Evolutionary conservation across 495 filamentous ascomycete genomes (phyloP).

Genomic region (Daldinia caldariorum): DNA sequence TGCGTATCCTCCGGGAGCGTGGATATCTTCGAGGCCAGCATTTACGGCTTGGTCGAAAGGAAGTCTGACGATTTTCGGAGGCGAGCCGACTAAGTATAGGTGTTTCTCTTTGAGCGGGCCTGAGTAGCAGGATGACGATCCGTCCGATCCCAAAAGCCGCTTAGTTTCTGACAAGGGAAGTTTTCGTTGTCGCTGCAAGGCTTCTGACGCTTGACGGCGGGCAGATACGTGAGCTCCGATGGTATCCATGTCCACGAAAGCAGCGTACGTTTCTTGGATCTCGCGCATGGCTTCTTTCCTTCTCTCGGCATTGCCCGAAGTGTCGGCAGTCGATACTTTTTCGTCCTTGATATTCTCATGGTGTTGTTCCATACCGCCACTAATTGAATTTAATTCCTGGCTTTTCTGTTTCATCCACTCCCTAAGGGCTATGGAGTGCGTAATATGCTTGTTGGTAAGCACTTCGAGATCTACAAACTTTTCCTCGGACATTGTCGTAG

Average conservation of each 20-base stretch:
- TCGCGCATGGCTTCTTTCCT: slow-evolving; percentile 22
- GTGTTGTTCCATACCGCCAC: background rate
- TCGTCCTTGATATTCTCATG: background rate
- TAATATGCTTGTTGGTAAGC: slow-evolving; percentile 19
- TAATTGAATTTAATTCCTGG: slow-evolving; percentile 13
- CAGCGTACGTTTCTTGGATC: slow-evolving; percentile 25
- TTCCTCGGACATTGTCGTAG: background rate
- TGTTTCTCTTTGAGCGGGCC: slow-evolving; percentile 2
- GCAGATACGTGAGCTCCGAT: slow-evolving; percentile 19
- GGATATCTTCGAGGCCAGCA: slow-evolving; percentile 15
- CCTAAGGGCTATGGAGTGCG: slow-evolving; percentile 33
- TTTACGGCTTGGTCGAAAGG: slow-evolving; percentile 27
- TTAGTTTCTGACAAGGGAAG: slow-evolving; percentile 23
- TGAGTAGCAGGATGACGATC: background rate
- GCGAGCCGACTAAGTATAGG: slow-evolving; percentile 25
- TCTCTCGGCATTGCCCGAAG: background rate
- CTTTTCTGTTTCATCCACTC: slow-evolving; percentile 29
- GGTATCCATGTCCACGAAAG: slow-evolving; percentile 26
- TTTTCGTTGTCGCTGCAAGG: slow-evolving; percentile 1
- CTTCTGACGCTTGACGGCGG: slow-evolving; percentile 11
- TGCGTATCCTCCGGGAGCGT: background rate
- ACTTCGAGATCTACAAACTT: slow-evolving; percentile 19
- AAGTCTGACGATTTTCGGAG: slow-evolving; percentile 5
- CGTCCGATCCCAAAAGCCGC: slow-evolving; percentile 29
- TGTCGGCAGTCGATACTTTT: background rate